Base-by-base conservation (phyloP, 805 yeast species). In the Spathaspora sp. region DNA sequence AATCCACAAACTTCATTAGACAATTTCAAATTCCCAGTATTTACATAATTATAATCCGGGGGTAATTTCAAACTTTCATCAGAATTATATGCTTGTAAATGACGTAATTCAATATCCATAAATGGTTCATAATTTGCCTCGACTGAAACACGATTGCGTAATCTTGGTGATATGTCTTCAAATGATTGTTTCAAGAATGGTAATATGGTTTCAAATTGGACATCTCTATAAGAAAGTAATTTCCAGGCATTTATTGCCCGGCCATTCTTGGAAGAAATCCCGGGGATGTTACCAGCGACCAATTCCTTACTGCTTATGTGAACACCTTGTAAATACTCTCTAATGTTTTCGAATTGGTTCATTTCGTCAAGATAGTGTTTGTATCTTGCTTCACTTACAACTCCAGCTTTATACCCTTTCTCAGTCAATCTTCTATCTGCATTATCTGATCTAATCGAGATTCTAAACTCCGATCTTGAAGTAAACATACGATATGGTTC, bases 401-500 rank as follows among this genome's bases (percentile, higher is more conserved):
- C 85, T 0, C 97, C 97, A 0, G 78, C 64, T 2, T 73, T 60
- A 47, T 78, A 68, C 0, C 96, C 99, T 51, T 70, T 65, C 49
- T 76, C 82, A 0, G 98, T 92, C 51, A 94, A 71, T 55, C 99
- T 73, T 51, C 80, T 67, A 62, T 96, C 97, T 0, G 99, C 98
- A 72, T 94, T 94, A 66, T 94, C 99, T 0, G 97, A 85, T 53
- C 99, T 76, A 4, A 91, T 89, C 32, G 91, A 85, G 39, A 94
- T 82, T 63, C 99, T 77, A 65, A 90, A 94, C 65, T 94, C 99
- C 0, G 97, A 88, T 48, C 99, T 79, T 5, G 97, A 90, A 0
- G 99, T 94, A 64, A 94, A 94, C 99, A 94, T 94, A 56, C 99
- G 75, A 65, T 94, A 94, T 1, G 99, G 99, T 66, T 94, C 99